phyloP scores from a whole-genome alignment of 148 eudicot genomes.

The Cornus controversa region DNA sequence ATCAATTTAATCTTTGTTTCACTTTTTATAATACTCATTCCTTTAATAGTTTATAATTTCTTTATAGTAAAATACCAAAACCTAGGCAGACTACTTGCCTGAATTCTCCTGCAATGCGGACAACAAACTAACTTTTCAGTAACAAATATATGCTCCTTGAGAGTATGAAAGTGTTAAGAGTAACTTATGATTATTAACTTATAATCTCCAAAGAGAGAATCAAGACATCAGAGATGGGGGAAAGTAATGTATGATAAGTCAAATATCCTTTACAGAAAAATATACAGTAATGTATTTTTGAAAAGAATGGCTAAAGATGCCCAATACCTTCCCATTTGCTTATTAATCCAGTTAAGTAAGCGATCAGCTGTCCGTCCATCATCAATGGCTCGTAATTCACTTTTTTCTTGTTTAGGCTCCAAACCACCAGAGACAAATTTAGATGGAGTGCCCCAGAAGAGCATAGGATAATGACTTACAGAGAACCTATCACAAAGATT shows the following conservation, averaged over 20 bases:
- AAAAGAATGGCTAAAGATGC: neutral
- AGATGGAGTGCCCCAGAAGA: constrained; percentile 76
- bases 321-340: constrained; percentile 69
- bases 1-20: neutral
- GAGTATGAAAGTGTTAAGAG: neutral
- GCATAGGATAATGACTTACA: constrained; percentile 74
- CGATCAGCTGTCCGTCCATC: constrained; percentile 75
- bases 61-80: neutral
- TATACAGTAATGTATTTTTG: neutral
- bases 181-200: neutral
- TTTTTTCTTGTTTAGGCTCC: constrained; percentile 56
- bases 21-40: neutral
- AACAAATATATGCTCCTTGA: neutral
- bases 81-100: neutral
- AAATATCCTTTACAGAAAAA: neutral
- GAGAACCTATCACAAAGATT: constrained; percentile 91
- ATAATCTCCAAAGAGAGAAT: neutral
- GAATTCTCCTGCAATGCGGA: neutral
- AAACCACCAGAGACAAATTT: constrained; percentile 53
- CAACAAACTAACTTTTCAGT: neutral
- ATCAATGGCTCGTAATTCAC: constrained; percentile 58
- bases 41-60: neutral
- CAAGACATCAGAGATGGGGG: no score
- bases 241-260: no score
- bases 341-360: constrained; percentile 86